phyloP scores from a whole-genome alignment of 805 yeast genomes.

The Grigorovia transvaalensis region DNA sequence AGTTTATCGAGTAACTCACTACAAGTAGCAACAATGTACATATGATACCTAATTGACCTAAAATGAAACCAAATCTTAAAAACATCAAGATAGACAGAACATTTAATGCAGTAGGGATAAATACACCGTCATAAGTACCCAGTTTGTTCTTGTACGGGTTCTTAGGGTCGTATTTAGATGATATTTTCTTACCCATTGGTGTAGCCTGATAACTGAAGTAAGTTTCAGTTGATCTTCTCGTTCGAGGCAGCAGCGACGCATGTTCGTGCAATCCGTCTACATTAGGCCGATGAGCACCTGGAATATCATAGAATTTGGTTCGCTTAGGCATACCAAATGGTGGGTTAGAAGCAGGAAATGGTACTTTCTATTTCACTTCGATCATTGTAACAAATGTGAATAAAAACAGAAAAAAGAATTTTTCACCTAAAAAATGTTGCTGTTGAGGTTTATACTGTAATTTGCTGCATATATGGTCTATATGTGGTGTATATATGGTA shows the following conservation, averaged over 20 bases:
- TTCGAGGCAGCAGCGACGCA: conserved; percentile 17
- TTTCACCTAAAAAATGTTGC: too few relatives aligned
- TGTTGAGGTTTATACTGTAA: too few relatives aligned
- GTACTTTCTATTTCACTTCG: too few relatives aligned
- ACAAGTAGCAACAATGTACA: conserved; percentile 63
- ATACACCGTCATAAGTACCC: conserved; percentile 81
- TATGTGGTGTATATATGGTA: too few relatives aligned
- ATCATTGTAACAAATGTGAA: too few relatives aligned
- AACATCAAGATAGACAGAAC: conserved; percentile 93
- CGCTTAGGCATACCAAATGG: conserved; percentile 9
- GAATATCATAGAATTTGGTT: conserved; percentile 24
- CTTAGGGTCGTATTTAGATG: conserved; percentile 25
- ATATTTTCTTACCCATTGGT: conserved; percentile 14
- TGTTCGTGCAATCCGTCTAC: conserved; percentile 8
- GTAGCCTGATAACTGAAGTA: conserved; percentile 26
- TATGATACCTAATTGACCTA: conserved; percentile 86
- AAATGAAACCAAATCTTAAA: conserved; percentile 84
- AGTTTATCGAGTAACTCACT: conserved; percentile 68
- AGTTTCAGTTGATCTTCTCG: conserved; percentile 14
- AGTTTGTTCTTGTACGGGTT: conserved; percentile 39
- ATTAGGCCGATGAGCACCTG: conserved; percentile 27
- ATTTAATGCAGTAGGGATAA: conserved; percentile 86
- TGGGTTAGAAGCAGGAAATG: too few relatives aligned
- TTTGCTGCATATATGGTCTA: too few relatives aligned
- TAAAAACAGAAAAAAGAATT: too few relatives aligned